Percentiles rank a stretch among this genome's conserved stretches.
These are phyloP conservation scores for Phyllosticta ampelicida DNA, from an alignment of 2,329 filamentous ascomycete species.

Conservation along the genomic window DNA sequence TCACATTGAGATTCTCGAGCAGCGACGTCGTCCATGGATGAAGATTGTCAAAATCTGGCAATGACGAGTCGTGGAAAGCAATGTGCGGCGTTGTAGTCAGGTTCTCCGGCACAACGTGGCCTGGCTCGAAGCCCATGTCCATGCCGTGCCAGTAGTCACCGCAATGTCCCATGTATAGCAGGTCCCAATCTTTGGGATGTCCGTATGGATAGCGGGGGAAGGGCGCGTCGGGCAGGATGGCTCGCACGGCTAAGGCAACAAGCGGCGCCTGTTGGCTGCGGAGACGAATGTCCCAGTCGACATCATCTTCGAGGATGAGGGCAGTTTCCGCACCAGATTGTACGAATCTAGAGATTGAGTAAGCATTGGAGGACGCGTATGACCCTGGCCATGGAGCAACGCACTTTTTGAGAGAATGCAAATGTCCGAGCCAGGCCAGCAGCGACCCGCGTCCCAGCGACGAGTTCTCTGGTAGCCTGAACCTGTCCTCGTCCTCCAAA, in stretches of 20 bases:
- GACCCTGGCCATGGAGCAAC: background rate
- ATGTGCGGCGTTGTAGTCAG: conserved; percentile 24
- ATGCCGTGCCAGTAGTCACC: conserved; percentile 31
- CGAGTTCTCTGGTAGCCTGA: conserved; percentile 23
- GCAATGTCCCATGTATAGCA: conserved; percentile 36
- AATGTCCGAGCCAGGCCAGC: conserved; percentile 35
- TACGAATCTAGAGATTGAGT: conserved; percentile 26
- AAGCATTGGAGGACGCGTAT: background rate
- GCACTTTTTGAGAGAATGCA: conserved; percentile 31
- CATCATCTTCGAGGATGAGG: conserved; percentile 36
- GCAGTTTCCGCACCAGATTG: conserved; percentile 31
- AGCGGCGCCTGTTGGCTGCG: conserved; percentile 33
- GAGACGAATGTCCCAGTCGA: conserved; percentile 36
- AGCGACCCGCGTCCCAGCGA: conserved; percentile 28
- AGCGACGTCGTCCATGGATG: conserved; percentile 31
- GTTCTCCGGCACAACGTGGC: conserved; percentile 19
- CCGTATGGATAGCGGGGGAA: conserved; percentile 29
- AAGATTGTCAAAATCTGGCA: conserved; percentile 26
- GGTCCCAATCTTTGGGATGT: conserved; percentile 28
- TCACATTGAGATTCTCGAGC: conserved; percentile 26
- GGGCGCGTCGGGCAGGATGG: conserved; percentile 23
- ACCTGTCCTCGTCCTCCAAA: conserved; percentile 28
- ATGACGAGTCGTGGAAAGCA: conserved; percentile 26
- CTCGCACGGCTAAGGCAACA: conserved; percentile 30
- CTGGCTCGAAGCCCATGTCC: conserved; percentile 12